These are phyloP conservation scores for Lenwebbia sp. DNA, from an alignment of 345 rosid genomes.

Conservation along the genomic window DNA sequence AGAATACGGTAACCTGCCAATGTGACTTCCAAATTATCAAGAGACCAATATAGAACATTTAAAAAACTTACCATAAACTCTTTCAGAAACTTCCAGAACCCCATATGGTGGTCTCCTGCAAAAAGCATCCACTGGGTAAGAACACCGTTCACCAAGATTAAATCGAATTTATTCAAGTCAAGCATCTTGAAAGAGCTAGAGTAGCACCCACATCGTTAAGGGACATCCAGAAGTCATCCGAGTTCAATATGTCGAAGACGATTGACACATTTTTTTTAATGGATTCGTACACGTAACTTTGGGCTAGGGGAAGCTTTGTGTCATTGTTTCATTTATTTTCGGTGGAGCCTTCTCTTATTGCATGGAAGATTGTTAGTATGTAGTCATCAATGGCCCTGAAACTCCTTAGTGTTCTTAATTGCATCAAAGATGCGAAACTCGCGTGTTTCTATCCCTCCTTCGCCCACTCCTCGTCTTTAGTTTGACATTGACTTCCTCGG, in stretches of 20 bases:
- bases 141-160: slow-evolving; percentile 25
- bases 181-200: background rate
- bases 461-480: too few species aligned
- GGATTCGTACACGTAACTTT: background rate
- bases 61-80: slow-evolving; percentile 50
- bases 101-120: slow-evolving; percentile 77
- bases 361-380: background rate
- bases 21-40: background rate
- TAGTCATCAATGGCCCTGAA: too few species aligned
- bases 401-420: background rate
- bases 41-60: background rate
- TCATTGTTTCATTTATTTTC: background rate
- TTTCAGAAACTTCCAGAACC: slow-evolving; percentile 73
- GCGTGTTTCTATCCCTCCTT: background rate
- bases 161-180: background rate
- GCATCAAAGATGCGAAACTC: background rate
- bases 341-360: background rate
- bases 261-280: background rate
- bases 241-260: background rate
- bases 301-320: background rate
- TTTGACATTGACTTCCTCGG: too few species aligned
- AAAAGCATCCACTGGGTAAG: slow-evolving; percentile 62
- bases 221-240: background rate
- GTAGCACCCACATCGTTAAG: background rate
- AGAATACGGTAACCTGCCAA: background rate